Percentiles rank a stretch among this genome's conserved stretches.
Evolutionary conservation across 495 filamentous ascomycete genomes (phyloP).

Genomic region (Penicillium robsamsonii): DNA sequence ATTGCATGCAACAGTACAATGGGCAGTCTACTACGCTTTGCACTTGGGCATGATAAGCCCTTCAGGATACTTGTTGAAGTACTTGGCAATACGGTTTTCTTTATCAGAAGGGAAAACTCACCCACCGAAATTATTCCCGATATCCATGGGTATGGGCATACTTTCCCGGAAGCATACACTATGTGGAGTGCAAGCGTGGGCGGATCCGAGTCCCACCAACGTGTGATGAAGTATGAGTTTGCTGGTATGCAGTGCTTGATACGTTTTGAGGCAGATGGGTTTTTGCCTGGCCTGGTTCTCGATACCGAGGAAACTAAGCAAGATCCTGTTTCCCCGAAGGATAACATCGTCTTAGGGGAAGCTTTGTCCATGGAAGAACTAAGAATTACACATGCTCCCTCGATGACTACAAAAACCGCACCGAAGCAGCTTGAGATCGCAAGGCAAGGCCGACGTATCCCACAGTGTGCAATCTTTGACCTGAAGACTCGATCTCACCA

Average conservation of each 20-base stretch:
- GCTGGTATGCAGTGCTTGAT: constrained; percentile 54
- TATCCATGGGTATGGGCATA: constrained; percentile 60
- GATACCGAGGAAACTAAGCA: not conserved
- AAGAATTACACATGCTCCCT: not conserved
- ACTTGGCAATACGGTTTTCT: constrained; percentile 60
- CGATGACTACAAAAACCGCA: not conserved
- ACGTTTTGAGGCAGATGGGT: constrained; percentile 64
- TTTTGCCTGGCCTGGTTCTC: constrained; percentile 30
- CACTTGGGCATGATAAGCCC: constrained; percentile 39
- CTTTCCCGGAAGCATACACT: constrained; percentile 64
- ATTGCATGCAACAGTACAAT: constrained; percentile 62
- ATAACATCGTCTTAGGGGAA: constrained; percentile 4
- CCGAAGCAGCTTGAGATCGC: constrained; percentile 3
- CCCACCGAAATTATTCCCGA: constrained; percentile 50
- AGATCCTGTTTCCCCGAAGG: not conserved
- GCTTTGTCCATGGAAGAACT: constrained; percentile 7
- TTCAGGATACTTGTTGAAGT: constrained; percentile 62
- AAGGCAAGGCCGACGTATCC: constrained; percentile 12
- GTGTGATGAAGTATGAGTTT: constrained; percentile 59
- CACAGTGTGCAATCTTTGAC: constrained; percentile 58
- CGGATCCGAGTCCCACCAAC: constrained; percentile 59
- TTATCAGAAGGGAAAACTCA: constrained; percentile 57
- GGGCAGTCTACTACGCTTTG: constrained; percentile 56
- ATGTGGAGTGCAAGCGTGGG: constrained; percentile 50
- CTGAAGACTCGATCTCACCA: constrained; percentile 59